Conservation (phyloP, 495 filamentous ascomycete genomes). For the Chaetomidium leptoderma region DNA sequence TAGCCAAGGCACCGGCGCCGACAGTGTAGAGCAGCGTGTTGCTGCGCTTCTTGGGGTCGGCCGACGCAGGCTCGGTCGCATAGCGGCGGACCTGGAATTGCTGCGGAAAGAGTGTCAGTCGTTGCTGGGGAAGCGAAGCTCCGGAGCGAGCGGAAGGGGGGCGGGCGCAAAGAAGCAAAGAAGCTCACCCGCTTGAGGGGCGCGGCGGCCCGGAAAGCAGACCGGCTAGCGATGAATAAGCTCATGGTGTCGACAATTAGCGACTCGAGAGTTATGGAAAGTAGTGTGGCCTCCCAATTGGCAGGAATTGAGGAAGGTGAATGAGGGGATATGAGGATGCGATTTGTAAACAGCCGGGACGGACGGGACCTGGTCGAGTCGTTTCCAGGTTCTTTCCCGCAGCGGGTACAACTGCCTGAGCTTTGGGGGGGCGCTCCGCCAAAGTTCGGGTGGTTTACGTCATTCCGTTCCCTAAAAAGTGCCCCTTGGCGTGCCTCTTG, state of each 20-base stretch:
- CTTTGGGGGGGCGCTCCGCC: not conserved
- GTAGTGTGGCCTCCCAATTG: slow-evolving; percentile 9
- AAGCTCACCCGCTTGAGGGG: slow-evolving; percentile 31
- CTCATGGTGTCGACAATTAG: slow-evolving; percentile 27
- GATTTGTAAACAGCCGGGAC: slow-evolving; percentile 10
- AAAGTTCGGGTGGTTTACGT: slow-evolving; percentile 19
- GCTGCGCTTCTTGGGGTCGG: slow-evolving; percentile 33
- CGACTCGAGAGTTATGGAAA: not conserved
- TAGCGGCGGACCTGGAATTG: slow-evolving; percentile 42
- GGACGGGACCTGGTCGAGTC: not conserved
- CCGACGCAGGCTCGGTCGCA: slow-evolving; percentile 45
- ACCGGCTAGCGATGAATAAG: slow-evolving; percentile 32
- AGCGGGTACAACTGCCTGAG: not conserved
- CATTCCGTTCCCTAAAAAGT: slow-evolving; percentile 7
- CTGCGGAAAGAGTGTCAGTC: not conserved
- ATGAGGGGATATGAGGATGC: slow-evolving; percentile 2
- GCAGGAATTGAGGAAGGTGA: not conserved
- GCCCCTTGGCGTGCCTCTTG: not conserved
- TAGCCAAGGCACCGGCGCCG: slow-evolving; percentile 39
- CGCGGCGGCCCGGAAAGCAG: slow-evolving; percentile 30
- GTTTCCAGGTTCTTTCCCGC: not conserved
- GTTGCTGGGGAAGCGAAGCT: not conserved
- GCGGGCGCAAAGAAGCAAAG: slow-evolving; percentile 5
- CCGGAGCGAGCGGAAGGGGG: not conserved
- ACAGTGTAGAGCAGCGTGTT: slow-evolving; percentile 45